A percentile compares a stretch with the other conserved stretches of the same genome.
Evolutionary conservation across 1,284 basidiomycete genomes (phyloP).

Genomic region (Naganishia cerealis): DNA sequence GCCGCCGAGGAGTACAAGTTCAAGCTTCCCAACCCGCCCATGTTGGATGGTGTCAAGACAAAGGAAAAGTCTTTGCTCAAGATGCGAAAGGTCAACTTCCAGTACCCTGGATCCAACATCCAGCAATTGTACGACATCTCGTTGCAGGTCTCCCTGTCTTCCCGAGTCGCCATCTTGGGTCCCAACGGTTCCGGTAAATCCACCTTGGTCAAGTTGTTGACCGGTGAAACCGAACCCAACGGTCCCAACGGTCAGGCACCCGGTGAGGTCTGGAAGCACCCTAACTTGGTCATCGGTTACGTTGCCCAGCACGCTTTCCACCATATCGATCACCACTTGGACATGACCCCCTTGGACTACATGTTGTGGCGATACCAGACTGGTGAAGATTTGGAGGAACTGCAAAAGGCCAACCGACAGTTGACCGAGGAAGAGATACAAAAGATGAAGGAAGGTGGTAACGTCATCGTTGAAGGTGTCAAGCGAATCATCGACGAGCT

Average conservation of each 20-base stretch:
- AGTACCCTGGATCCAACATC: slow-evolving; percentile 79
- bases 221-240: slow-evolving; percentile 95
- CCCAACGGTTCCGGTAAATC: slow-evolving; percentile 98
- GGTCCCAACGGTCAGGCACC: slow-evolving; percentile 58
- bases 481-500: slow-evolving; percentile 95
- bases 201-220: slow-evolving; percentile 97
- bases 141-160: slow-evolving; percentile 93
- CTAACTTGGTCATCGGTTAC: slow-evolving; percentile 97
- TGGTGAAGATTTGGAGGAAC: slow-evolving; percentile 95
- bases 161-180: slow-evolving; percentile 92
- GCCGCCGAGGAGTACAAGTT: slow-evolving; percentile 93
- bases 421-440: slow-evolving; percentile 82
- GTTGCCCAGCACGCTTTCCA: slow-evolving; percentile 99
- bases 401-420: slow-evolving; percentile 83
- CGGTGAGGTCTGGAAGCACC: slow-evolving; percentile 98
- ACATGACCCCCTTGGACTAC: slow-evolving; percentile 97
- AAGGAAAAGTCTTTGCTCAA: slow-evolving; percentile 97
- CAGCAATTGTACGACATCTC: slow-evolving; percentile 93
- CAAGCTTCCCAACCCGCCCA: slow-evolving; percentile 91
- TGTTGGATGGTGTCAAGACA: slow-evolving; percentile 98
- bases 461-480: slow-evolving; percentile 84
- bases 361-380: slow-evolving; percentile 99
- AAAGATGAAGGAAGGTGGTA: slow-evolving; percentile 95
- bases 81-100: slow-evolving; percentile 97
- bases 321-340: slow-evolving; percentile 95